These are phyloP conservation scores for Pleurotus pulmonarius DNA, from an alignment of 768 basidiomycete genomes.

Conservation along the genomic window DNA sequence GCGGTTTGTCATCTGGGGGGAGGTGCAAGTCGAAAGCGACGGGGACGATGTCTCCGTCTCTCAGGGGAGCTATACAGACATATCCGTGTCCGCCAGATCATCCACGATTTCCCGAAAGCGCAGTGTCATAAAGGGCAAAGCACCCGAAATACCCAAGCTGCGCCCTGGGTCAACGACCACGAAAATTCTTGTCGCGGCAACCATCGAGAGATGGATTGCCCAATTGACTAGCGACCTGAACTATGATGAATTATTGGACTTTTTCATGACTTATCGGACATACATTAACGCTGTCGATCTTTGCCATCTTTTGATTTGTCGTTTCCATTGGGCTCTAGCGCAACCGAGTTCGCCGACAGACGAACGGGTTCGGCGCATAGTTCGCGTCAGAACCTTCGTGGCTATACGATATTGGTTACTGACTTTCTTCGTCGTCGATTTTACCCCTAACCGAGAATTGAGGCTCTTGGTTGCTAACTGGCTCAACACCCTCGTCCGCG, in stretches of 20 bases:
- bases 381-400: slow-evolving; percentile 85
- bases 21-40: slow-evolving; percentile 34
- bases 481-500: slow-evolving; percentile 73
- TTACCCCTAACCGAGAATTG: slow-evolving; percentile 76
- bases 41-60: slow-evolving; percentile 35
- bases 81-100: slow-evolving; percentile 33
- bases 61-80: slow-evolving; percentile 31
- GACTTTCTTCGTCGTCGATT: slow-evolving; percentile 89
- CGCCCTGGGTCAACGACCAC: slow-evolving; percentile 25
- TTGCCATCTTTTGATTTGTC: slow-evolving; percentile 75
- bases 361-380: slow-evolving; percentile 69
- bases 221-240: slow-evolving; percentile 84
- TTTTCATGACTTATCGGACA: slow-evolving; percentile 89
- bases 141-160: slow-evolving; percentile 23
- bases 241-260: slow-evolving; percentile 84
- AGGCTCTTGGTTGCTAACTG: slow-evolving; percentile 70
- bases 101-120: slow-evolving; percentile 32
- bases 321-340: slow-evolving; percentile 87
- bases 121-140: slow-evolving; percentile 26
- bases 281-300: slow-evolving; percentile 80
- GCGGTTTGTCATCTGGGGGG: slow-evolving; percentile 90
- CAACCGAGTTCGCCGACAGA: slow-evolving; percentile 48
- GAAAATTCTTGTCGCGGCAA: slow-evolving; percentile 77
- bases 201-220: slow-evolving; percentile 91
- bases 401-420: slow-evolving; percentile 88